Base-by-base conservation (phyloP, 2,329 filamentous ascomycete species). In the Dactylonectria macrodidyma region DNA sequence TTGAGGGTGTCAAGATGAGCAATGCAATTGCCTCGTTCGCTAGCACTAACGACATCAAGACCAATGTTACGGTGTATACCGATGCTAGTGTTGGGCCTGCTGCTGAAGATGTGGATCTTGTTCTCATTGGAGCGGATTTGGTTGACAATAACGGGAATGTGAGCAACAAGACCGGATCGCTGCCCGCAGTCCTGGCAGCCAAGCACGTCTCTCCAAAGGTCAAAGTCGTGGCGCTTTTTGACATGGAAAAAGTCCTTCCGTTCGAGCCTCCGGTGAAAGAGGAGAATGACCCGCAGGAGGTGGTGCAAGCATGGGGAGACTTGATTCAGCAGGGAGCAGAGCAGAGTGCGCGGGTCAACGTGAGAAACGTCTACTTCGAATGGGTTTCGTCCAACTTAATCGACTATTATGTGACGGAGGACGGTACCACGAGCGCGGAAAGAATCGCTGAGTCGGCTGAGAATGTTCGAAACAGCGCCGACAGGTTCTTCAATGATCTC, bases 91-190 rank as follows among this genome's bases (percentile, higher is more conserved):
- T 87, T 5, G 88, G 87, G 1, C 76, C 88, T 10, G 88, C 89
- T 1, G 83, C 86, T 3, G 73, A 77, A 19, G 81, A 78, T n/a
- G 81, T 88, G 3, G 85, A 92, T 71, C 59, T 91, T 1, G 79
- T 93, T 2, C 78, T 93, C 3, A 80, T 93, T 1, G 91, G 91
- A 1, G 90, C 90, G 2, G 91, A 93, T 74, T 81, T 88, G 5
- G 89, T 93, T 62, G 86, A 87, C 12, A 76, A 80, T 0, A 76
- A 80, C 1, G 91, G 90, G 2, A 86, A 88, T 34, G 87, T 92
- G 19, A 89, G 86, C 77, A 93, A 93, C 79, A 93, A 93, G 78
- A 89, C 85, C 0, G 91, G 91, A 0, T 91, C 89, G 1, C 78
- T 92, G 7, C 85, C 89, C 1, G 85, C 88, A 1, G 84, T 89